phyloP scores from a whole-genome alignment of 495 filamentous ascomycete genomes.

The Aspergillus nanangensis region DNA sequence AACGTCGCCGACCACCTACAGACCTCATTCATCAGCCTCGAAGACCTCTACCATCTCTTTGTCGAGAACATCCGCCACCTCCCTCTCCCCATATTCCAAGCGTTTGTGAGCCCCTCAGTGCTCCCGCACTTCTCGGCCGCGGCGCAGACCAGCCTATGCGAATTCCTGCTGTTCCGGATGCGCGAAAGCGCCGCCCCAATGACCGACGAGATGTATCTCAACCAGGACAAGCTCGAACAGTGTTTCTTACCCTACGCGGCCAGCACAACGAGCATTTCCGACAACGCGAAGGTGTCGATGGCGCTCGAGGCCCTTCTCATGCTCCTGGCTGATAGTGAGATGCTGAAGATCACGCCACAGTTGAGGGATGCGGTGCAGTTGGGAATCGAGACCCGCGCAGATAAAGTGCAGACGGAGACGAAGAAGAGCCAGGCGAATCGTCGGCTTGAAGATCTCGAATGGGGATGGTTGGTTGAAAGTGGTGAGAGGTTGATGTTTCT shows the following conservation, averaged over 20 bases:
- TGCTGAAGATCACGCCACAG: constrained; percentile 37
- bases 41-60: constrained; percentile 64
- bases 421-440: constrained; percentile 30
- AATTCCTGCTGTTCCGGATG: constrained; percentile 59
- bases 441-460: constrained; percentile 36
- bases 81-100: constrained; percentile 64
- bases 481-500: constrained; percentile 34
- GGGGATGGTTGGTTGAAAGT: constrained; percentile 38
- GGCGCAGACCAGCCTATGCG: constrained; percentile 57
- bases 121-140: constrained; percentile 42
- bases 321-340: constrained; percentile 41
- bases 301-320: constrained; percentile 68
- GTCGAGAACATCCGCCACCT: constrained; percentile 61
- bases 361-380: constrained; percentile 51
- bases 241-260: constrained; percentile 73
- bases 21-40: constrained; percentile 40
- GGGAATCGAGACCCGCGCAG: constrained; percentile 61
- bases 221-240: constrained; percentile 53
- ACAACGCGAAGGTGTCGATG: constrained; percentile 80
- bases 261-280: constrained; percentile 52
- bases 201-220: constrained; percentile 45
- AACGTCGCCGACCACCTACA: constrained; percentile 40
- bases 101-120: constrained; percentile 56
- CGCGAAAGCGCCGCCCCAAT: constrained; percentile 53
- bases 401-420: constrained; percentile 45